Evolutionary conservation across 1,139 yeast species (phyloP).

Genomic region (Taiozyma sp.): DNA sequence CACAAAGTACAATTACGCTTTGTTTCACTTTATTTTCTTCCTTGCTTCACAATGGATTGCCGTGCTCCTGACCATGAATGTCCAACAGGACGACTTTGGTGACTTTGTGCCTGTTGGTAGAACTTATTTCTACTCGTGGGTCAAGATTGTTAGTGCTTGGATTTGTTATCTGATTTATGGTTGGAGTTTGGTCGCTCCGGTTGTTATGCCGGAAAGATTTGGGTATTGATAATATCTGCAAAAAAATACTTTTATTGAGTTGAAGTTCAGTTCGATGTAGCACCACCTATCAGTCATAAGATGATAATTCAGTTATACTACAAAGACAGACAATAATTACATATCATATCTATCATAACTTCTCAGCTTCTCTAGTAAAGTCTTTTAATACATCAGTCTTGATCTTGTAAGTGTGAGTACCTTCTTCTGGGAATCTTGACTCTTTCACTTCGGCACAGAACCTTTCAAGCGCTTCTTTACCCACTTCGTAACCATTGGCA

Average conservation of each 20-base stretch:
- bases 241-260: background rate
- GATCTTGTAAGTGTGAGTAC: slow-evolving; percentile 65
- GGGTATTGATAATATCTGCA: slow-evolving; percentile 20
- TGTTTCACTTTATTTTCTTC: slow-evolving; percentile 89
- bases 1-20: slow-evolving; percentile 81
- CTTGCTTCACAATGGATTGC: slow-evolving; percentile 98
- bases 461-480: slow-evolving; percentile 45
- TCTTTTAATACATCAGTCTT: slow-evolving; percentile 59
- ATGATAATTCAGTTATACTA: background rate
- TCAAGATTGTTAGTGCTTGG: slow-evolving; percentile 90
- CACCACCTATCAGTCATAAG: background rate
- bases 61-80: slow-evolving; percentile 86
- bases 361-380: slow-evolving; percentile 27
- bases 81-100: slow-evolving; percentile 76
- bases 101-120: slow-evolving; percentile 97
- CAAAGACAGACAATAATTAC: background rate
- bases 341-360: background rate
- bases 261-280: background rate
- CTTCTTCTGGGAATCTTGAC: slow-evolving; percentile 55
- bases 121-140: slow-evolving; percentile 94
- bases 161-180: slow-evolving; percentile 79
- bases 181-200: slow-evolving; percentile 93
- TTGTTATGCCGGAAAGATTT: slow-evolving; percentile 85
- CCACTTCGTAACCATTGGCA: slow-evolving; percentile 44
- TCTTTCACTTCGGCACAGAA: slow-evolving; percentile 58